Conservation (phyloP, 2,329 filamentous ascomycete genomes). For the Venturia carpophila region DNA sequence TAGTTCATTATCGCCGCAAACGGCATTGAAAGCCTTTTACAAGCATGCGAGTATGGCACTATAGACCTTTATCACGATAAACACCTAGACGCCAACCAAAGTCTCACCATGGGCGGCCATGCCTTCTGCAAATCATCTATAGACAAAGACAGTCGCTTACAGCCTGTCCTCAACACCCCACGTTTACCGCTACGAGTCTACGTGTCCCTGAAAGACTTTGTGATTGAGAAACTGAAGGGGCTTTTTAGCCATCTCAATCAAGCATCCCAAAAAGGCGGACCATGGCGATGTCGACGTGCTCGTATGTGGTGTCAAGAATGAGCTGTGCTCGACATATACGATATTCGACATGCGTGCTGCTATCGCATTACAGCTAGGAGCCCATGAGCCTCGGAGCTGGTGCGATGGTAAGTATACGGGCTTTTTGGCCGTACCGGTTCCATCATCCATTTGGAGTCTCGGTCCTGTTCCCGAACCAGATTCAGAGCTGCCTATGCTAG, state of each 20-base stretch:
- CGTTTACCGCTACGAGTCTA: neutral
- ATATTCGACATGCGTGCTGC: neutral
- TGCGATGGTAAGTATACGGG: neutral
- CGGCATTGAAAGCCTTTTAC: neutral
- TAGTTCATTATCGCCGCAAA: neutral
- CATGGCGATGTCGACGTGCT: neutral
- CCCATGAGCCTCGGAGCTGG: neutral
- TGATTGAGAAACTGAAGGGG: neutral
- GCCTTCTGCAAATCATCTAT: neutral
- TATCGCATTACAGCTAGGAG: conserved; percentile 3
- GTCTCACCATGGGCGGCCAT: conserved; percentile 6
- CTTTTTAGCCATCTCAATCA: neutral
- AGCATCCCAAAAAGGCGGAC: conserved; percentile 6
- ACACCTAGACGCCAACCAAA: neutral
- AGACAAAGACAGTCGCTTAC: neutral
- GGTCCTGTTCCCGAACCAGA: neutral
- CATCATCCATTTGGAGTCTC: neutral
- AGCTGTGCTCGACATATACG: neutral
- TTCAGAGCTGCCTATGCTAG: neutral
- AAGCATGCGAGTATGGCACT: neutral
- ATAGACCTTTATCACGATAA: neutral
- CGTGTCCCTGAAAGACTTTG: neutral
- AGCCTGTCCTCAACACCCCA: conserved; percentile 4
- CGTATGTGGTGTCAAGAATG: neutral
- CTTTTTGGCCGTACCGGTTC: neutral